Percentiles rank a stretch among this genome's conserved stretches.
Conservation (phyloP, 208 protist species). For the Acanthamoeba rhysodes region DNA sequence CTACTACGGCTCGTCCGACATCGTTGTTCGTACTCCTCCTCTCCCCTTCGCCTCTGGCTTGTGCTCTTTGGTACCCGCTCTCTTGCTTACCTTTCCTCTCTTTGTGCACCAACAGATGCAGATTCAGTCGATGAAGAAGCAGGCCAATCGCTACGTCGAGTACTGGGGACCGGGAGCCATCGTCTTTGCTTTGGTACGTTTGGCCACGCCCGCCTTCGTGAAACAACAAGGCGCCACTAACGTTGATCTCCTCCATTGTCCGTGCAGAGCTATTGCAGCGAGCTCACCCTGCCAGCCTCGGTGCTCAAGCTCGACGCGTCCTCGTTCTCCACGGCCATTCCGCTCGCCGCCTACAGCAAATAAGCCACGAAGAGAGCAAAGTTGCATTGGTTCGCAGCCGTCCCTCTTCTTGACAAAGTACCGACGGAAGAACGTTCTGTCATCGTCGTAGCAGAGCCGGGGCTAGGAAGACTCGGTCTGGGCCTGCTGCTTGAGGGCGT, state of each 20-base stretch:
- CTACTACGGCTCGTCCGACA: neutral
- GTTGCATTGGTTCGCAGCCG: too few species aligned
- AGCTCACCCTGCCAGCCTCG: neutral
- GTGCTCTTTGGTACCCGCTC: neutral
- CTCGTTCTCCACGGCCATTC: neutral
- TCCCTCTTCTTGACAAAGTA: too few species aligned
- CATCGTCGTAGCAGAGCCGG: too few species aligned
- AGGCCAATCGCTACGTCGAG: neutral
- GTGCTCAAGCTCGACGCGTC: constrained; percentile 18
- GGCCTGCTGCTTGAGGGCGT: constrained; percentile 26
- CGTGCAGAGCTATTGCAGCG: constrained; percentile 9
- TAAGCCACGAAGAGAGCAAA: too few species aligned
- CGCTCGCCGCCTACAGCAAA: neutral
- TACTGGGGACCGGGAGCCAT: constrained; percentile 3
- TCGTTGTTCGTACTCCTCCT: neutral
- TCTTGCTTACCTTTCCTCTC: neutral
- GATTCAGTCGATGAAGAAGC: neutral
- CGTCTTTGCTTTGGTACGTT: neutral
- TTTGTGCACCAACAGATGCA: neutral
- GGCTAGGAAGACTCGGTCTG: neutral
- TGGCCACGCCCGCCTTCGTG: neutral
- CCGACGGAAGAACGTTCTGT: neutral
- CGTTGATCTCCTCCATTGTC: too few species aligned
- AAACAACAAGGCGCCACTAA: neutral
- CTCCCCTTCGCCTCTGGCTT: neutral